These are phyloP conservation scores for Pisolithus thermaeus DNA, from an alignment of 1,284 basidiomycete genomes.

Conservation along the genomic window DNA sequence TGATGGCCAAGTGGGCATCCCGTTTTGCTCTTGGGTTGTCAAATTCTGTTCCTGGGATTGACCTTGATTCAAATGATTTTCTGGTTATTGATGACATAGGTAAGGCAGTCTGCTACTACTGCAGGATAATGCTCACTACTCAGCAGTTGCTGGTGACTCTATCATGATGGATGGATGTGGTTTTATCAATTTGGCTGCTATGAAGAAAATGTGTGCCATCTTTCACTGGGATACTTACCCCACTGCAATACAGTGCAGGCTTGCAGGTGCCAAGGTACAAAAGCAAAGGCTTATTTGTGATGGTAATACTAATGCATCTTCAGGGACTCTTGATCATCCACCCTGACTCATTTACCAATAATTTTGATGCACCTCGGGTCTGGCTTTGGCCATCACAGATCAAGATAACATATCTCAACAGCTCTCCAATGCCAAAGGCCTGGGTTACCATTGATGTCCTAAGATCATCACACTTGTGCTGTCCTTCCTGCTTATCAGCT, in stretches of 20 bases:
- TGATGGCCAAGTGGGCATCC: constrained; percentile 48
- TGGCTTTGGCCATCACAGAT: constrained; percentile 43
- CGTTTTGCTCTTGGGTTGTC: constrained; percentile 40
- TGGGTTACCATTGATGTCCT: constrained; percentile 45
- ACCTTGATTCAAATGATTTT: constrained; percentile 21
- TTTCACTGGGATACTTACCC: constrained; percentile 36
- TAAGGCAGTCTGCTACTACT: constrained; percentile 13
- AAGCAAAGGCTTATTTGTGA: not conserved
- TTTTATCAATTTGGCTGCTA: constrained; percentile 36
- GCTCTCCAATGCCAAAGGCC: constrained; percentile 30
- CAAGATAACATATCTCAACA: constrained; percentile 39
- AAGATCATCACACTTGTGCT: constrained; percentile 36
- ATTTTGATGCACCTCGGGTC: constrained; percentile 28
- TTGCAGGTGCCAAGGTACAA: constrained; percentile 40
- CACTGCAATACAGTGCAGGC: constrained; percentile 45
- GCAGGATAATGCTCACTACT: not conserved
- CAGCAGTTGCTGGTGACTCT: constrained; percentile 14
- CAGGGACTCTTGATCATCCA: constrained; percentile 43
- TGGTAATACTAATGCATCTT: not conserved
- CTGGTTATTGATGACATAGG: constrained; percentile 33
- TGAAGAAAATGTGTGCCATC: constrained; percentile 28
- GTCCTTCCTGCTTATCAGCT: constrained; percentile 37
- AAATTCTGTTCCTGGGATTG: constrained; percentile 30
- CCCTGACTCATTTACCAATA: constrained; percentile 21
- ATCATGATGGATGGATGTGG: constrained; percentile 56